Evolutionary conservation across 2,329 filamentous ascomycete genomes (phyloP).

Genomic region (Colletotrichum caudatum): DNA sequence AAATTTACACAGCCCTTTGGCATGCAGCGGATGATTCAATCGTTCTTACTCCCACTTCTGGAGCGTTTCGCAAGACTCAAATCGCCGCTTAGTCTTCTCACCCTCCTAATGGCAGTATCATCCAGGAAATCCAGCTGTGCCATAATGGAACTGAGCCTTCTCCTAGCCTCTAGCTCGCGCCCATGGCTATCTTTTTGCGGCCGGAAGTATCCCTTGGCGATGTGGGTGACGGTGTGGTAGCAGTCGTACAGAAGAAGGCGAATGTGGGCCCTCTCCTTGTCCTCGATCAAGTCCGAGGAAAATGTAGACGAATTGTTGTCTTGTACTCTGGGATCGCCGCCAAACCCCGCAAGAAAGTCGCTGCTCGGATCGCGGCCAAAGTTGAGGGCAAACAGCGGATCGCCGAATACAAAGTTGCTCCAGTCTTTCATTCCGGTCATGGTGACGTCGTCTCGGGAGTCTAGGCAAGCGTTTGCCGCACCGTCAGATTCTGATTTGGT

Average conservation of each 20-base stretch:
- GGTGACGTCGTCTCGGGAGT: slow-evolving; percentile 12
- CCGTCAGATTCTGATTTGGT: slow-evolving; percentile 29
- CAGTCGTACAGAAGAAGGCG: slow-evolving; percentile 69
- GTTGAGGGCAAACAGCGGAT: slow-evolving; percentile 65
- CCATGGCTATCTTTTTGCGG: slow-evolving; percentile 60
- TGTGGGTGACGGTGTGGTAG: slow-evolving; percentile 65
- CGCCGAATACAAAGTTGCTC: slow-evolving; percentile 70
- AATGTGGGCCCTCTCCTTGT: slow-evolving; percentile 56
- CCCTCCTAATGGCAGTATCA: slow-evolving; percentile 46
- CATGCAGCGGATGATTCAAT: neutral
- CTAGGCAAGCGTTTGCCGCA: neutral
- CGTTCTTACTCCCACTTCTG: slow-evolving; percentile 46
- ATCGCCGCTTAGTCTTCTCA: slow-evolving; percentile 55
- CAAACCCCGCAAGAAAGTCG: slow-evolving; percentile 63
- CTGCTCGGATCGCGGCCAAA: slow-evolving; percentile 60
- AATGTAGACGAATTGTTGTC: slow-evolving; percentile 25
- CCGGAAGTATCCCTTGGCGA: slow-evolving; percentile 68
- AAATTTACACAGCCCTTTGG: neutral
- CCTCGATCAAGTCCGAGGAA: slow-evolving; percentile 54
- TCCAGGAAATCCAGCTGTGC: slow-evolving; percentile 58
- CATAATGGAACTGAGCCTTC: slow-evolving; percentile 62
- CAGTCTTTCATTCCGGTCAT: slow-evolving; percentile 61
- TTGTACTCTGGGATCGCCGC: slow-evolving; percentile 42
- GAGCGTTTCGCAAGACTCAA: slow-evolving; percentile 60
- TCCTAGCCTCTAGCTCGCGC: slow-evolving; percentile 65